phyloP scores from a whole-genome alignment of 2,329 filamentous ascomycete genomes.

The Talaromyces islandicus region DNA sequence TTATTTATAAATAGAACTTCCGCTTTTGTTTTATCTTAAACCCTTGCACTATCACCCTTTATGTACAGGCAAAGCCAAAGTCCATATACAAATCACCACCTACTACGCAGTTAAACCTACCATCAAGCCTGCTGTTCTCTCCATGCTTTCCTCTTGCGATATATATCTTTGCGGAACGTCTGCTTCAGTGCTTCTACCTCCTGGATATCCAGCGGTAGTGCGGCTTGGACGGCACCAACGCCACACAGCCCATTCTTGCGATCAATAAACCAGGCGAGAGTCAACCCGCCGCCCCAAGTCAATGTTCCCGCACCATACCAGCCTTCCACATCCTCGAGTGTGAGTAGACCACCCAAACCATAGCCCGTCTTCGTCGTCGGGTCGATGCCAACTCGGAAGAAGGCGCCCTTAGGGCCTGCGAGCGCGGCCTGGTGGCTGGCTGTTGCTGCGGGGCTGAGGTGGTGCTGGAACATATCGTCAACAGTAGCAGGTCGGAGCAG shows the following conservation, averaged over 20 bases:
- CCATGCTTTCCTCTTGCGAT: slow-evolving; percentile 32
- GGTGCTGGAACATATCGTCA: slow-evolving; percentile 23
- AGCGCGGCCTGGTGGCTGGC: slow-evolving; percentile 23
- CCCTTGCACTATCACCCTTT: too few species aligned
- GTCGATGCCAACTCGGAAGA: slow-evolving; percentile 32
- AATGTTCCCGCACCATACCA: slow-evolving; percentile 42
- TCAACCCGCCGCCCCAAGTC: slow-evolving; percentile 44
- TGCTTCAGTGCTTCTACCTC: slow-evolving; percentile 33
- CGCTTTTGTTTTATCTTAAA: too few species aligned
- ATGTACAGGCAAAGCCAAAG: too few species aligned
- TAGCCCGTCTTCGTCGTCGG: slow-evolving; percentile 29
- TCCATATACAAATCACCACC: too few species aligned
- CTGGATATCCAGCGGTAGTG: slow-evolving; percentile 28
- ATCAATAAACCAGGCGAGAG: slow-evolving; percentile 46
- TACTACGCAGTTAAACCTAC: too few species aligned
- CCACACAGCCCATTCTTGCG: slow-evolving; percentile 43
- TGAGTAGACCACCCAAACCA: slow-evolving; percentile 39
- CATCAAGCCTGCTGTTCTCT: slow-evolving; percentile 15
- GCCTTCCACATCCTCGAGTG: slow-evolving; percentile 35
- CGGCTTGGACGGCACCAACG: slow-evolving; percentile 35
- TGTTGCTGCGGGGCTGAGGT: slow-evolving; percentile 21
- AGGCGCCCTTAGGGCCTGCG: slow-evolving; percentile 24
- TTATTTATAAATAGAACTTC: too few species aligned
- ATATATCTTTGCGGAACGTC: slow-evolving; percentile 38
- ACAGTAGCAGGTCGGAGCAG: slow-evolving; percentile 21